Base-by-base conservation (phyloP, 1,284 basidiomycete genomes). In the Chiua sp. region DNA sequence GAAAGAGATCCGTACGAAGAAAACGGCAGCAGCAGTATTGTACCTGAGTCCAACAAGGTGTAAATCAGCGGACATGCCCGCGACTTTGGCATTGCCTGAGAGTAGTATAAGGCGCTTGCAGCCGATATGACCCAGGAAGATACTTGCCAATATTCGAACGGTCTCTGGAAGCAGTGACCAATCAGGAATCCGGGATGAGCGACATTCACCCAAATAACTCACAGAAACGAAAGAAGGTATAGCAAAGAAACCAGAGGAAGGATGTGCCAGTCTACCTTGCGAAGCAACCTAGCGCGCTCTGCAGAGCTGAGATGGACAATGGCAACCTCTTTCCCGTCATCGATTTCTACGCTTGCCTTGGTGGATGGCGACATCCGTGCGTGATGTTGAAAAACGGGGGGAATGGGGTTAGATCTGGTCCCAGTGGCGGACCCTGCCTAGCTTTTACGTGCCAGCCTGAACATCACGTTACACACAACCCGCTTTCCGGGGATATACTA, bases 161-260 rank as follows among this genome's bases (percentile, higher is more conserved):
- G 58, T 78, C 78, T 35, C 76, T 79, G 58, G n/a, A 51, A 51
- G 30, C 20, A 47, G 46, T 28, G 30, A n/a, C n/a, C 8, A 15
- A 5, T 65, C 53, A 58, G 37, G 56, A 12, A 4, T 4, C n/a
- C 6, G 26, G 33, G 23, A 16, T 7, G 7, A n/a, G 8, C 22
- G 32, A 53, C 5, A 1, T 46, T 46, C 16, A 39, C 32, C 2
- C n/a, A n/a, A 20, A 46, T 22, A 35, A 72, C 82, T 70, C 63
- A 85, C 83, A 84, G 65, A 67, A 84, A 85, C 3, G 79, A 84
- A 57, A 84, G 78, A 47, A 90, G 78, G 68, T 88, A 88, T n/a
- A 90, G 74, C 30, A 87, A 66, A 10, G 82, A 80, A 47, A 85
- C 77, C 37, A 83, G 76, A 5, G 84, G 84, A 33, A 85, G 63